Evolutionary conservation across 495 filamentous ascomycete genomes (phyloP).

Genomic region (Tirmania nivea): DNA sequence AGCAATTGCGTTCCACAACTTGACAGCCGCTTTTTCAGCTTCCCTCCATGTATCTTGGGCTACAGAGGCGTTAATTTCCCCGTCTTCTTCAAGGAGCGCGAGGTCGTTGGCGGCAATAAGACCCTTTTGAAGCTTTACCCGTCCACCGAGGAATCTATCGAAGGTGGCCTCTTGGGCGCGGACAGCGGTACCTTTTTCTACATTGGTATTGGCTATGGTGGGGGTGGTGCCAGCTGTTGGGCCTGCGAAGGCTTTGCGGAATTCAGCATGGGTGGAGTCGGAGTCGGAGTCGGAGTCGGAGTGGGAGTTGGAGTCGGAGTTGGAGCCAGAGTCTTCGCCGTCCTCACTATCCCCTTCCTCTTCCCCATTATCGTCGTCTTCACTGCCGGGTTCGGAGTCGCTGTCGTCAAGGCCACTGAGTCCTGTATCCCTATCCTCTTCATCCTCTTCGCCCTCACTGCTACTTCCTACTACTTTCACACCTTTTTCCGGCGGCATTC

Average conservation of each 20-base stretch:
- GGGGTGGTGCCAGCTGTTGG: slow-evolving; percentile 45
- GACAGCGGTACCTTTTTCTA: slow-evolving; percentile 65
- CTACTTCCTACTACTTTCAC: slow-evolving; percentile 23
- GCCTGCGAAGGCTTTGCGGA: slow-evolving; percentile 46
- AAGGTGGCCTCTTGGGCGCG: slow-evolving; percentile 60
- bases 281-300: slow-evolving; percentile 16
- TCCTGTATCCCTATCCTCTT: slow-evolving; percentile 5
- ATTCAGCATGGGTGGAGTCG: slow-evolving; percentile 26
- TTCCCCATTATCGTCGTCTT: slow-evolving; percentile 15
- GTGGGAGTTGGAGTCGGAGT: slow-evolving; percentile 9
- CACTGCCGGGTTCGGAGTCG: slow-evolving; percentile 14
- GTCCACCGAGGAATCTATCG: slow-evolving; percentile 63
- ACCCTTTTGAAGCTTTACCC: slow-evolving; percentile 81
- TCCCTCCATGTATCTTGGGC: slow-evolving; percentile 32
- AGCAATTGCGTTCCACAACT: slow-evolving; percentile 42
- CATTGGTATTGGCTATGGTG: slow-evolving; percentile 52
- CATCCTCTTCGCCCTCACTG: slow-evolving; percentile 18
- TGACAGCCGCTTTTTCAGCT: slow-evolving; percentile 71
- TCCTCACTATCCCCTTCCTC: slow-evolving; percentile 10
- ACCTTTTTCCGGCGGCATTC: slow-evolving; percentile 11
- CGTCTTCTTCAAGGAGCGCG: slow-evolving; percentile 5
- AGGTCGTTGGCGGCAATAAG: slow-evolving; percentile 63
- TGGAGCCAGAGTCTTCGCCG: slow-evolving; percentile 9
- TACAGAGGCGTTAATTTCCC: background rate
- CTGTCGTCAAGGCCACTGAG: slow-evolving; percentile 22